These are phyloP conservation scores for Cutaneotrichosporon curvatum DNA, from an alignment of 1,284 basidiomycete species.

Conservation along the genomic window DNA sequence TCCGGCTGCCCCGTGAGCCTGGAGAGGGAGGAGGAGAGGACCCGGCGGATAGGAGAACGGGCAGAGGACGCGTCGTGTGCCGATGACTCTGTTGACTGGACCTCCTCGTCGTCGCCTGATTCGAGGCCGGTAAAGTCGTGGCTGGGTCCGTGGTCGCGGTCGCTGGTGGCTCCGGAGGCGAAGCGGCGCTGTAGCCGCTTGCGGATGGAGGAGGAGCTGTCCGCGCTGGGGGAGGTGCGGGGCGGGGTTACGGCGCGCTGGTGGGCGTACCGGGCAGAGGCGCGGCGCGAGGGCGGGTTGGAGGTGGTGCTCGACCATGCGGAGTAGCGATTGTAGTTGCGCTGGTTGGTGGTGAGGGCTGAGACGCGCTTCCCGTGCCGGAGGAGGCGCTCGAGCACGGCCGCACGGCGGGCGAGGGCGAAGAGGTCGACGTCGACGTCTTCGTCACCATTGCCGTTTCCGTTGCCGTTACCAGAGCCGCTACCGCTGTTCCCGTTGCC, in stretches of 20 bases:
- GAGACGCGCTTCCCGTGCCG: conserved; percentile 30
- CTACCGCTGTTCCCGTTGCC: conserved; percentile 3
- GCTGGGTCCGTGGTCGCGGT: not conserved
- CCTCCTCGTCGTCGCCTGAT: conserved; percentile 4
- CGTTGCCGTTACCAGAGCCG: conserved; percentile 1
- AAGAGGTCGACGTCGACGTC: conserved; percentile 32
- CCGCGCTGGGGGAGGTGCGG: too few species aligned
- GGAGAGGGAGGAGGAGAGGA: conserved; percentile 5
- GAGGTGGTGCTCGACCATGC: not conserved
- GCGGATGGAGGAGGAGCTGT: not conserved
- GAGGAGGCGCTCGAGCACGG: conserved; percentile 33
- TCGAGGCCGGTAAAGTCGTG: conserved; percentile 4
- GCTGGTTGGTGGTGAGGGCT: conserved; percentile 1
- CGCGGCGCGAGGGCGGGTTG: not conserved
- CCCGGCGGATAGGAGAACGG: conserved; percentile 10
- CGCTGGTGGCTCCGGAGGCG: not conserved
- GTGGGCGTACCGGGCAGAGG: not conserved
- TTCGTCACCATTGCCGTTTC: conserved; percentile 5
- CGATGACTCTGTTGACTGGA: not conserved
- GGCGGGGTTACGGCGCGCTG: too few species aligned
- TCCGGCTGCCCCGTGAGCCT: not conserved
- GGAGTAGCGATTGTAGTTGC: conserved; percentile 4
- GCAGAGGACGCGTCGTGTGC: conserved; percentile 4
- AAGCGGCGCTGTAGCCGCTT: not conserved
- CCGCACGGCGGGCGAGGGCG: conserved; percentile 29